Evolutionary conservation across 306 rosid species (phyloP).

Genomic region (Quercus engelmannii): DNA sequence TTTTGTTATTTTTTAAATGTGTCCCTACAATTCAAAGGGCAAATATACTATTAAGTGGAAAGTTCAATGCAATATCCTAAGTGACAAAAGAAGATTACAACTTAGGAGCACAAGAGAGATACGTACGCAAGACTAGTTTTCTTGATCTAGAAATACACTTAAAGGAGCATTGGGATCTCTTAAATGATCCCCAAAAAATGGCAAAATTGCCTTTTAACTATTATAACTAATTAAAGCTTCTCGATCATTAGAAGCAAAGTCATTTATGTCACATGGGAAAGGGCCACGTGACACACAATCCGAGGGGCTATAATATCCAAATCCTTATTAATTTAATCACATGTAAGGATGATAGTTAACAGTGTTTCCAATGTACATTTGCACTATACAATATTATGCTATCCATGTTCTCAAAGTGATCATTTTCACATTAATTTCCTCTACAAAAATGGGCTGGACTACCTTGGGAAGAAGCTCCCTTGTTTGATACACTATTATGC

Average conservation of each 20-base stretch:
- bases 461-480: conserved; percentile 9
- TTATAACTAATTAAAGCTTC: not conserved
- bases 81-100: conserved; percentile 14
- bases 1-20: not conserved
- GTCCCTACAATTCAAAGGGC: not conserved
- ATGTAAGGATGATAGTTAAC: conserved; percentile 5
- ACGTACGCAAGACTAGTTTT: conserved; percentile 24
- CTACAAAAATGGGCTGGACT: conserved; percentile 4
- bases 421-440: not conserved
- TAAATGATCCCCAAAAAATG: conserved; percentile 33
- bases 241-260: conserved; percentile 35
- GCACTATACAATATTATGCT: conserved; percentile 9
- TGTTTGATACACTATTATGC: not conserved
- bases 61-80: not conserved
- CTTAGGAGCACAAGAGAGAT: conserved; percentile 5
- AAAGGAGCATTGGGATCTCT: conserved; percentile 49
- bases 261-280: conserved; percentile 49
- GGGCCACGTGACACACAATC: conserved; percentile 37
- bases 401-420: conserved; percentile 18
- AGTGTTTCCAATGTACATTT: conserved; percentile 39
- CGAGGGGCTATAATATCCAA: conserved; percentile 26
- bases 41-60: not conserved
- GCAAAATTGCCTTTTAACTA: conserved; percentile 32
- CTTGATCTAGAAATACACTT: conserved; percentile 47
- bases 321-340: conserved; percentile 33